These are phyloP conservation scores for Trichoderma citrinoviride DNA, from an alignment of 2,329 filamentous ascomycete species.

Conservation along the genomic window DNA sequence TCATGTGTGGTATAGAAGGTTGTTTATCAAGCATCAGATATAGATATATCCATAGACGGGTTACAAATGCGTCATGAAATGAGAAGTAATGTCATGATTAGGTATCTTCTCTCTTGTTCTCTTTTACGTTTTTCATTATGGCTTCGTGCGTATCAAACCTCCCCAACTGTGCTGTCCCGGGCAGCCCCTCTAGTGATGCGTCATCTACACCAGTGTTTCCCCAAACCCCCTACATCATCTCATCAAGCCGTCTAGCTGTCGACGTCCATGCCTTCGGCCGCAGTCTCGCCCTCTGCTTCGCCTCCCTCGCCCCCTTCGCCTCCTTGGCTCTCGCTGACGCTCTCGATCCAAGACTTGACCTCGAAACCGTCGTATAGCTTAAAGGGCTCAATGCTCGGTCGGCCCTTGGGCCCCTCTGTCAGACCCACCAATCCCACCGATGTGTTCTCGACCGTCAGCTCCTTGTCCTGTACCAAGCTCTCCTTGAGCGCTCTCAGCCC, in stretches of 20 bases:
- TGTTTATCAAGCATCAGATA: background rate
- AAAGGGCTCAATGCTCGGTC: slow-evolving; percentile 71
- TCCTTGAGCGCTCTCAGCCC: slow-evolving; percentile 91
- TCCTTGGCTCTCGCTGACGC: slow-evolving; percentile 55
- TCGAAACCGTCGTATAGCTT: slow-evolving; percentile 88
- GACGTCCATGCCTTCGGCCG: slow-evolving; percentile 35
- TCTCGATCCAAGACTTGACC: slow-evolving; percentile 81
- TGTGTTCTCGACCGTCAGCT: slow-evolving; percentile 95
- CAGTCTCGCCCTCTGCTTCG: slow-evolving; percentile 36
- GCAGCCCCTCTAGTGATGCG: slow-evolving; percentile 39
- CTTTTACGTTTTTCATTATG: slow-evolving; percentile 16
- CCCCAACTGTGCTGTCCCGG: slow-evolving; percentile 27
- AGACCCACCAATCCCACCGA: slow-evolving; percentile 82
- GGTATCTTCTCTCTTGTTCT: slow-evolving; percentile 18
- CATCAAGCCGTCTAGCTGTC: slow-evolving; percentile 34
- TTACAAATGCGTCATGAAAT: slow-evolving; percentile 15
- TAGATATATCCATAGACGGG: slow-evolving; percentile 12
- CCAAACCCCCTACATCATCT: slow-evolving; percentile 24
- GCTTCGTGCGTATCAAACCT: slow-evolving; percentile 16
- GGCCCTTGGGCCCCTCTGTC: slow-evolving; percentile 40
- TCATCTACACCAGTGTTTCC: slow-evolving; percentile 32
- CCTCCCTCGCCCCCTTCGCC: slow-evolving; percentile 38
- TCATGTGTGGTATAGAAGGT: slow-evolving; percentile 10
- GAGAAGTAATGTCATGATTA: slow-evolving; percentile 19
- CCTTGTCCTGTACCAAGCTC: slow-evolving; percentile 93